Percentiles rank a stretch among this genome's conserved stretches.
Evolutionary conservation across 768 basidiomycete genomes (phyloP).

Genomic region (Serendipita indica): DNA sequence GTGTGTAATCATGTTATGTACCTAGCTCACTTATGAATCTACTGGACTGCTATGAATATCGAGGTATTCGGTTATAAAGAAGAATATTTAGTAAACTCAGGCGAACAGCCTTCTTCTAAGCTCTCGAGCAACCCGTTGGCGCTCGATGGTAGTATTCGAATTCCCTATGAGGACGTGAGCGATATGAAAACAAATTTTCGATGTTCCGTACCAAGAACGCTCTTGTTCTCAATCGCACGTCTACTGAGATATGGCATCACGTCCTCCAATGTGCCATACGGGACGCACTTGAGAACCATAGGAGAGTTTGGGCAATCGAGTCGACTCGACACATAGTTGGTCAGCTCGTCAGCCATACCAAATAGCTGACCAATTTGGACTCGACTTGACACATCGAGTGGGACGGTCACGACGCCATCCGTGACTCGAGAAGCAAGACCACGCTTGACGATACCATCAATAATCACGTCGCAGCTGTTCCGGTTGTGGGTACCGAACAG

Average conservation of each 20-base stretch:
- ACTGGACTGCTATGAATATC: neutral
- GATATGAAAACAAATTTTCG: neutral
- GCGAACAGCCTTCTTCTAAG: neutral
- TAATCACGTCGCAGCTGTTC: slow-evolving; percentile 44
- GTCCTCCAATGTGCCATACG: slow-evolving; percentile 57
- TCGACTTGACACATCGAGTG: slow-evolving; percentile 43
- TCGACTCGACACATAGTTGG: slow-evolving; percentile 35
- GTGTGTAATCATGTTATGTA: too few relatives aligned
- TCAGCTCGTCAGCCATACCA: slow-evolving; percentile 83
- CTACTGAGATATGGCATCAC: slow-evolving; percentile 82
- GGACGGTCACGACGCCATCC: slow-evolving; percentile 28
- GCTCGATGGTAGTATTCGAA: neutral
- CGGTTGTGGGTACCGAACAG: slow-evolving; percentile 84
- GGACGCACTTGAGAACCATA: slow-evolving; percentile 37
- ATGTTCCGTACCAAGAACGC: slow-evolving; percentile 43
- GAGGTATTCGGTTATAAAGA: neutral
- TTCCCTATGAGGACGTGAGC: neutral
- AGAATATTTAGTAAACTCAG: neutral
- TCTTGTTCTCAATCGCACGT: slow-evolving; percentile 87
- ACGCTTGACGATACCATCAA: slow-evolving; percentile 40
- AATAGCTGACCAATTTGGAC: slow-evolving; percentile 70
- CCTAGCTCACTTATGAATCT: too few relatives aligned
- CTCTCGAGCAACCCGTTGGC: neutral
- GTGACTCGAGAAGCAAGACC: slow-evolving; percentile 35
- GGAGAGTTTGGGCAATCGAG: slow-evolving; percentile 1